Evolutionary conservation across 257 asterid genomes (phyloP), one percentile per base, ranked within the genome.

Genomic region (Prunella vulgaris): DNA sequence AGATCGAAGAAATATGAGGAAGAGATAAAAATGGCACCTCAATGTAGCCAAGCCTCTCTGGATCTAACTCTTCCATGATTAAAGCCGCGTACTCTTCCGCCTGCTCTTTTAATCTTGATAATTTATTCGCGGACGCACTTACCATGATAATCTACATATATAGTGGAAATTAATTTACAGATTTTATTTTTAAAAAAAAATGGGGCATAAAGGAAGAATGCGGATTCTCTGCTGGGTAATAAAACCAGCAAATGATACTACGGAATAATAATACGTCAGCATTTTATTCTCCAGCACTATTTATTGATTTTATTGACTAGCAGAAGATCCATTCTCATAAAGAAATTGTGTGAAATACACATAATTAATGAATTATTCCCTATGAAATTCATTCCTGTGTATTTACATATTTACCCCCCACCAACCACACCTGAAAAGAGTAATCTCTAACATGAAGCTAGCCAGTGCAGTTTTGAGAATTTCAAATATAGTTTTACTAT

Each of bases 31-130:
- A n/a, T n/a, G n/a, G 30, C 62, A 93, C 98, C 97, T 93, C 98
- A 63, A 93, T 90, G 85, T 93, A 93, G 82, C 98, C 98, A 52
- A 93, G 98, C 82, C 97, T 73, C 72, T 93, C 98, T 0, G 98
- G 98, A 62, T 93, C 98, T 35, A 93, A 84, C 77, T 93, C 98
- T 81, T 93, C 98, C 98, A 93, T 93, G 35, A 93, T 93, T 71
- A 93, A 67, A 79, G 98, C 98, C 64, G 98, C 97, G 75, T 93
- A 93, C 63, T 93, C 98, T 74, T 88, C 98, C 2, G 98, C 97
- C 66, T 93, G 97, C 81, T 90, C 98, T 78, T 93, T 85, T 71
- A 93, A 78, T 87, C 97, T 88, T 52, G 97, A 90, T 51, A 93
- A 78, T 73, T 93, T 93, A 71, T 93, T 93, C 37, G 99, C 99